Evolutionary conservation across 2,329 filamentous ascomycete genomes (phyloP).

Genomic region (Elsinoe ampelina): DNA sequence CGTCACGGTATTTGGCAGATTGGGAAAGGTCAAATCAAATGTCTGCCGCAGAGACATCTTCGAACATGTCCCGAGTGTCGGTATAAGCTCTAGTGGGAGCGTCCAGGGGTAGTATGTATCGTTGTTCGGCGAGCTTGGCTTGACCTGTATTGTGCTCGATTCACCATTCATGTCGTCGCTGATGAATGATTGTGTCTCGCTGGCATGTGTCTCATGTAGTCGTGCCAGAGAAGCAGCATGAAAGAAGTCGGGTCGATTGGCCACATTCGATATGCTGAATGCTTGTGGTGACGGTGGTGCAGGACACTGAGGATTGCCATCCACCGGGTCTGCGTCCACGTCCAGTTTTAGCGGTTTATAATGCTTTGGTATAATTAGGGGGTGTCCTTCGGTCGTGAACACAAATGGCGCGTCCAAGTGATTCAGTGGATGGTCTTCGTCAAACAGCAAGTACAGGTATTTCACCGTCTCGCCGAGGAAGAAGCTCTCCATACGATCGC

Average conservation of each 20-base stretch:
- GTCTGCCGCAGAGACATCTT: constrained; percentile 62
- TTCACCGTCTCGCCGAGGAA: constrained; percentile 95
- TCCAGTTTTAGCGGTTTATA: background rate
- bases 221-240: constrained; percentile 80
- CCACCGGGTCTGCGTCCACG: constrained; percentile 5
- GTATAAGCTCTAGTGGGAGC: constrained; percentile 64
- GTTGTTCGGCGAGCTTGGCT: constrained; percentile 56
- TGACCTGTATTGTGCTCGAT: constrained; percentile 47
- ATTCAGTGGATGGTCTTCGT: constrained; percentile 77
- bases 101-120: constrained; percentile 92
- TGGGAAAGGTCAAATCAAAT: constrained; percentile 59
- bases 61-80: constrained; percentile 66
- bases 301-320: constrained; percentile 46
- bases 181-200: constrained; percentile 12
- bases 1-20: constrained; percentile 41
- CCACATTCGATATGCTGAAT: constrained; percentile 68
- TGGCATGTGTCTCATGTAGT: constrained; percentile 61
- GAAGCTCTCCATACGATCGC: constrained; percentile 97
- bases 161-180: constrained; percentile 24
- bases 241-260: constrained; percentile 72
- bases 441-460: constrained; percentile 88
- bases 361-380: constrained; percentile 63
- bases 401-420: constrained; percentile 78
- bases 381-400: constrained; percentile 94
- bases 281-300: constrained; percentile 49